phyloP scores from a whole-genome alignment of 192 early-diverging fungal genomes.

The Coemansia interrupta region DNA sequence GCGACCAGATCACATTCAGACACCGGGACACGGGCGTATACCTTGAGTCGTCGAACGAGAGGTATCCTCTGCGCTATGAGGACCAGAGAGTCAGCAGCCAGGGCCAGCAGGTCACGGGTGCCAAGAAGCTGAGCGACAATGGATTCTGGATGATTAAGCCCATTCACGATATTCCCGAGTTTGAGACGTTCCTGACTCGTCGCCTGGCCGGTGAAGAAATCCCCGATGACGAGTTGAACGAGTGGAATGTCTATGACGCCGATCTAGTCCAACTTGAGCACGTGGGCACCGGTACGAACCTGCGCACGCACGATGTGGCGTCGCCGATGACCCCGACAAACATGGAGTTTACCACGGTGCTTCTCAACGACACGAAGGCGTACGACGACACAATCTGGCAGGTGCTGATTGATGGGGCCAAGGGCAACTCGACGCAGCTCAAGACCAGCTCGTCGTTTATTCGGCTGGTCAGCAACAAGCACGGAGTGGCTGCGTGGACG shows the following conservation, averaged over 20 bases:
- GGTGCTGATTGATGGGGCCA: constrained; percentile 56
- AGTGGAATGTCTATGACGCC: constrained; percentile 56
- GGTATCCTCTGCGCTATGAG: constrained; percentile 88
- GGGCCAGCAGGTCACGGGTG: constrained; percentile 79
- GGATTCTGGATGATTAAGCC: constrained; percentile 68
- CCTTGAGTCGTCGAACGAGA: constrained; percentile 73
- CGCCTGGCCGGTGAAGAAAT: constrained; percentile 29
- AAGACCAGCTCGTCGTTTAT: constrained; percentile 44
- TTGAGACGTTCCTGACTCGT: constrained; percentile 22
- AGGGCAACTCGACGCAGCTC: constrained; percentile 15
- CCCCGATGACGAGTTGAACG: constrained; percentile 33
- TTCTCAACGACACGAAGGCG: constrained; percentile 30
- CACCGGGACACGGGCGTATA: constrained; percentile 73
- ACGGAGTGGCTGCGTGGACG: constrained; percentile 78
- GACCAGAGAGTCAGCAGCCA: constrained; percentile 84
- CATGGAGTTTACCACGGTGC: constrained; percentile 74
- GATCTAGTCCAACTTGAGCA: constrained; percentile 66
- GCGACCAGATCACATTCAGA: constrained; percentile 72
- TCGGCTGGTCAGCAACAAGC: constrained; percentile 56
- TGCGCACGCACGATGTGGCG: constrained; percentile 78
- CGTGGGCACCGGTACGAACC: constrained; percentile 51
- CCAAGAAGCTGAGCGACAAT: constrained; percentile 60
- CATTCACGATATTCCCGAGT: constrained; percentile 10
- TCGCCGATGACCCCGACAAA: constrained; percentile 70
- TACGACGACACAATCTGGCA: constrained; percentile 57